phyloP scores from a whole-genome alignment of 495 filamentous ascomycete genomes.

The Xylaria curta region DNA sequence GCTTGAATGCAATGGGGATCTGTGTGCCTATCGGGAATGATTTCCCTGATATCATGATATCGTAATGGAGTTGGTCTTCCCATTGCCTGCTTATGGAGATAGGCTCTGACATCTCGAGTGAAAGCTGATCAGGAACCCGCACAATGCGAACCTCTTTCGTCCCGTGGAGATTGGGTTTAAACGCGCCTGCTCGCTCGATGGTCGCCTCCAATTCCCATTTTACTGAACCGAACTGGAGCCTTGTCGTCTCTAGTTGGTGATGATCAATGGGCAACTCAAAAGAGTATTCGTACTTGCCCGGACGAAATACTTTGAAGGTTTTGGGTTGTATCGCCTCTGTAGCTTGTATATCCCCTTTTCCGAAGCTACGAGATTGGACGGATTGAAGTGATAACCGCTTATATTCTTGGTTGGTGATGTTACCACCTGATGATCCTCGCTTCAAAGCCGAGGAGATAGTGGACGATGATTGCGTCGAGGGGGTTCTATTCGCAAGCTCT shows the following conservation, averaged over 20 bases:
- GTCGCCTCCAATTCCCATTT: conserved; percentile 88
- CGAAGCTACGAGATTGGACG: conserved; percentile 84
- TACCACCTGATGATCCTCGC: conserved; percentile 34
- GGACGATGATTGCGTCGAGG: conserved; percentile 28
- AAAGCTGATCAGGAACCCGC: conserved; percentile 87
- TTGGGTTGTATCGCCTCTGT: conserved; percentile 74
- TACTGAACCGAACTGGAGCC: conserved; percentile 86
- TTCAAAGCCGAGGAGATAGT: conserved; percentile 36
- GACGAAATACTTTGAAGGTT: conserved; percentile 86
- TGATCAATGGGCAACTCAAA: conserved; percentile 96
- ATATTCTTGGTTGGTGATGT: conserved; percentile 54
- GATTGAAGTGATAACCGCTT: conserved; percentile 78
- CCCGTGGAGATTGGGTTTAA: conserved; percentile 88
- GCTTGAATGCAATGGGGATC: conserved; percentile 96
- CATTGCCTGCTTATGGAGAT: conserved; percentile 96
- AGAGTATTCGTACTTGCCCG: conserved; percentile 91
- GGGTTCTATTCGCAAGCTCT: conserved; percentile 26
- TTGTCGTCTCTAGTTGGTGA: conserved; percentile 88
- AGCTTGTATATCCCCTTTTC: conserved; percentile 72
- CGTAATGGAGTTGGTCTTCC: conserved; percentile 98
- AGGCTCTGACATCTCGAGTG: conserved; percentile 90
- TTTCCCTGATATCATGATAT: conserved; percentile 98
- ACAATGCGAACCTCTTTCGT: conserved; percentile 85
- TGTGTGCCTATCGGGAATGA: conserved; percentile 92
- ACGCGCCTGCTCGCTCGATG: conserved; percentile 89